A percentile compares a stretch with the other conserved stretches of the same genome.
Evolutionary conservation across 352 stramenopile genomes (phyloP).

Genomic region (Elongisporangium prolatum): DNA sequence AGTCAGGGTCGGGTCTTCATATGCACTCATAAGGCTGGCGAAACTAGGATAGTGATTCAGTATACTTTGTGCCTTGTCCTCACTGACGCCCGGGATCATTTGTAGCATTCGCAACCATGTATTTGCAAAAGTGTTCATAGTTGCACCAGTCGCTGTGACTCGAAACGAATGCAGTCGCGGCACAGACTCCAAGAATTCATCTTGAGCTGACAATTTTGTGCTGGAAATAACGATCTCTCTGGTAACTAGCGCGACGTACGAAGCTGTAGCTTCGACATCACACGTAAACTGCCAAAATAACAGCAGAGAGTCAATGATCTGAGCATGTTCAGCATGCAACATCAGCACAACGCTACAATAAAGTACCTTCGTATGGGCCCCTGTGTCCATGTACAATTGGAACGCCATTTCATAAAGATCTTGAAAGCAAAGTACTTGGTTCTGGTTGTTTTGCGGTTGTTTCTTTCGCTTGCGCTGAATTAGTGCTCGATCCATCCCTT

Average conservation of each 20-base stretch:
- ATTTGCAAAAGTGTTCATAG: conserved; percentile 44
- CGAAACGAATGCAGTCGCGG: conserved; percentile 59
- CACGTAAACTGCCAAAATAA: conserved; percentile 33
- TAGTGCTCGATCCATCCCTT: conserved; percentile 55
- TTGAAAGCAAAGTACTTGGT: conserved; percentile 32
- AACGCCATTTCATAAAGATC: conserved; percentile 61
- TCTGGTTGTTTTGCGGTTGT: conserved; percentile 29
- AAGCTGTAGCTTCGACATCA: conserved; percentile 42
- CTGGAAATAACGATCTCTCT: conserved; percentile 47
- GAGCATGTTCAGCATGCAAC: not conserved
- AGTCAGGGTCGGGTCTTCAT: conserved; percentile 30
- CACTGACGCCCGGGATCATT: conserved; percentile 67
- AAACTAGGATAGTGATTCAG: conserved; percentile 62
- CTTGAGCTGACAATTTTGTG: conserved; percentile 25
- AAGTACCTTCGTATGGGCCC: conserved; percentile 43
- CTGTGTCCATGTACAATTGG: conserved; percentile 60
- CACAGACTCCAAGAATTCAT: conserved; percentile 55
- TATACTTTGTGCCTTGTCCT: conserved; percentile 62
- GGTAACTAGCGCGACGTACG: conserved; percentile 50
- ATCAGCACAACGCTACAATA: not conserved
- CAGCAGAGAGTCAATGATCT: not conserved
- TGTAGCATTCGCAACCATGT: conserved; percentile 78
- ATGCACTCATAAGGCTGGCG: conserved; percentile 38
- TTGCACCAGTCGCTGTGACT: conserved; percentile 34
- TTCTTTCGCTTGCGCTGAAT: conserved; percentile 42